Conservation (phyloP, 179 eudicot genomes). For the Beta macrorhiza region DNA sequence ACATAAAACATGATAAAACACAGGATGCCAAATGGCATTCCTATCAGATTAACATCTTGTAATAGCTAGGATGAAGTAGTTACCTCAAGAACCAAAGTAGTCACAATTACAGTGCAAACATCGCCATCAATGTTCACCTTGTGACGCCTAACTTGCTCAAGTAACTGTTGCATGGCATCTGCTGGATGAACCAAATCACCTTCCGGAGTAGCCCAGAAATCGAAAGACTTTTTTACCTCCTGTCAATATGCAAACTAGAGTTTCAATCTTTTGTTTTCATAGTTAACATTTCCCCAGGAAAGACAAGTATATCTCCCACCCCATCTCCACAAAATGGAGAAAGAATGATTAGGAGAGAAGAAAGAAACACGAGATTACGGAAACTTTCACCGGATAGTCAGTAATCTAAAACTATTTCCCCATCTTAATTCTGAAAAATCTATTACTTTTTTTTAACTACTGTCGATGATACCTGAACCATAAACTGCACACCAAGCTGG, state of each 20-base stretch:
- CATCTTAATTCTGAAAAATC: not conserved
- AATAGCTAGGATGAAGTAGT: conserved; percentile 8
- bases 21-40: not conserved
- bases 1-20: not conserved
- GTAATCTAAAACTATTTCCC: not conserved
- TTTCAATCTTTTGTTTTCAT: not conserved
- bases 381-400: not conserved
- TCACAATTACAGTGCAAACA: conserved; percentile 78
- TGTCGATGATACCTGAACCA: not conserved
- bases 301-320: not conserved
- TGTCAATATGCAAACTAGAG: conserved; percentile 22
- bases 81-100: conserved; percentile 89
- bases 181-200: conserved; percentile 83
- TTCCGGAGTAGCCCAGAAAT: conserved; percentile 82
- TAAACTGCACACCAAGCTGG: not conserved
- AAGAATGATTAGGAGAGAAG: not conserved
- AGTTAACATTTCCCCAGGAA: not conserved
- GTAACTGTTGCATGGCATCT: conserved; percentile 73
- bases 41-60: not conserved
- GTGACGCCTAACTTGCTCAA: conserved; percentile 76
- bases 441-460: not conserved
- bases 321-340: not conserved
- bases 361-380: not conserved
- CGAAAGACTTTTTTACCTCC: conserved; percentile 72
- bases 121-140: conserved; percentile 81